Evolutionary conservation across 129 eudicot species (phyloP).

Genomic region (Centella asiatica): DNA sequence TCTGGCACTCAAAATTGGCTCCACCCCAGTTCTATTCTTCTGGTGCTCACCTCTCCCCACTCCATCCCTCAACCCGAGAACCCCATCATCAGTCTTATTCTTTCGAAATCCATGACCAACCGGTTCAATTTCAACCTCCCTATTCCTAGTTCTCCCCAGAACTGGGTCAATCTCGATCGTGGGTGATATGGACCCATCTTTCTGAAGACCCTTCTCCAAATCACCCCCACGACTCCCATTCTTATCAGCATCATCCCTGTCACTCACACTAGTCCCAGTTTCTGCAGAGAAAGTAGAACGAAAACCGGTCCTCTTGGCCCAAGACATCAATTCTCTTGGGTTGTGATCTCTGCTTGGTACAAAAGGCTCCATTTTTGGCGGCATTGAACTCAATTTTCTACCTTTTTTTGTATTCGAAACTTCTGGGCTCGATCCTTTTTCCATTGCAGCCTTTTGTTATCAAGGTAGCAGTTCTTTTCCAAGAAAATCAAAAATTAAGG

Average conservation of each 20-base stretch:
- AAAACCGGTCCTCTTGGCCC: constrained; percentile 96
- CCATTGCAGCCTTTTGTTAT: constrained; percentile 41
- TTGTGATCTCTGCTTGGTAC: constrained; percentile 57
- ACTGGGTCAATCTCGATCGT: constrained; percentile 65
- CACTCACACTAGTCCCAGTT: constrained; percentile 35
- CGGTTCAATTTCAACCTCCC: constrained; percentile 53
- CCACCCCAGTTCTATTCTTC: constrained; percentile 22
- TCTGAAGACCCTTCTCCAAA: constrained; percentile 51
- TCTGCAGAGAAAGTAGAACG: constrained; percentile 74
- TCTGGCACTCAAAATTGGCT: constrained; percentile 26
- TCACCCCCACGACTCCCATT: constrained; percentile 28
- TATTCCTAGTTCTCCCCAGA: constrained; percentile 43
- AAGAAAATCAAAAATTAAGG: too few species aligned
- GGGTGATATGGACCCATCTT: constrained; percentile 40
- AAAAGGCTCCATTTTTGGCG: constrained; percentile 70
- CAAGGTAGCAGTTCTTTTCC: too few species aligned
- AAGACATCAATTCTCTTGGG: constrained; percentile 84
- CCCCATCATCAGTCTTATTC: constrained; percentile 19
- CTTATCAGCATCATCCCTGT: constrained; percentile 18
- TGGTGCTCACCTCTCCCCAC: constrained; percentile 16
- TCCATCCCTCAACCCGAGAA: constrained; percentile 13
- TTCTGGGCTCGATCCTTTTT: constrained; percentile 63
- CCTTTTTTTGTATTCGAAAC: constrained; percentile 38
- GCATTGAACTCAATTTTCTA: constrained; percentile 28
- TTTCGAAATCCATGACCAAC: constrained; percentile 18